A percentile compares a stretch with the other conserved stretches of the same genome.
These are phyloP conservation scores for Mycothermus thermophilus DNA, from an alignment of 495 filamentous ascomycete genomes.

Conservation along the genomic window DNA sequence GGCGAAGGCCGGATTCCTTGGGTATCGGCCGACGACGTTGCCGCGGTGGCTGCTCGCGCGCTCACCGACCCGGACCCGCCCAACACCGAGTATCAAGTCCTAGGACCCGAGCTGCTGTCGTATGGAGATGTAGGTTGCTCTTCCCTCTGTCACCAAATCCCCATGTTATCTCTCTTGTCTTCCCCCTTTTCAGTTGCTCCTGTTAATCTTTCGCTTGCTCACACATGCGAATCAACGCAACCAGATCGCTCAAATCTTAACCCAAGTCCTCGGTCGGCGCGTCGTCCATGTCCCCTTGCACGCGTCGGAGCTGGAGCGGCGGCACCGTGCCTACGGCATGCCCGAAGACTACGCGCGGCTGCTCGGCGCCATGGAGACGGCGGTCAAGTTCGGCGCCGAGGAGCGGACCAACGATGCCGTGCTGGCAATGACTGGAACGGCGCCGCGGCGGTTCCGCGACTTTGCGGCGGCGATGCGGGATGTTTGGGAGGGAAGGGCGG, in stretches of 20 bases:
- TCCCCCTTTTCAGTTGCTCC: too few species aligned
- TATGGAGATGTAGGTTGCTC: slow-evolving; percentile 30
- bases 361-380: slow-evolving; percentile 24
- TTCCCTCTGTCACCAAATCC: too few species aligned
- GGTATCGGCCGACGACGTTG: slow-evolving; percentile 35
- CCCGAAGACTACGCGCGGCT: slow-evolving; percentile 21
- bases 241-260: slow-evolving; percentile 31
- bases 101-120: slow-evolving; percentile 33
- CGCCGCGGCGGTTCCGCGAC: slow-evolving; percentile 21
- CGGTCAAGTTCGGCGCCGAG: slow-evolving; percentile 24
- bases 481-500: slow-evolving; percentile 13
- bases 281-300: slow-evolving; percentile 34
- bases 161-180: too few species aligned
- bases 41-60: slow-evolving; percentile 29
- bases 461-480: slow-evolving; percentile 22
- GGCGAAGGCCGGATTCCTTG: slow-evolving; percentile 33
- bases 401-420: slow-evolving; percentile 28
- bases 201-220: too few species aligned
- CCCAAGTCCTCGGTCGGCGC: slow-evolving; percentile 21
- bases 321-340: slow-evolving; percentile 15
- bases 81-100: slow-evolving; percentile 31
- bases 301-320: slow-evolving; percentile 16
- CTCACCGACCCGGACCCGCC: slow-evolving; percentile 26
- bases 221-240: neutral
- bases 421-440: slow-evolving; percentile 19